Base-by-base conservation (phyloP, 139 green algal genomes). In the Coelastrella sp. region DNA sequence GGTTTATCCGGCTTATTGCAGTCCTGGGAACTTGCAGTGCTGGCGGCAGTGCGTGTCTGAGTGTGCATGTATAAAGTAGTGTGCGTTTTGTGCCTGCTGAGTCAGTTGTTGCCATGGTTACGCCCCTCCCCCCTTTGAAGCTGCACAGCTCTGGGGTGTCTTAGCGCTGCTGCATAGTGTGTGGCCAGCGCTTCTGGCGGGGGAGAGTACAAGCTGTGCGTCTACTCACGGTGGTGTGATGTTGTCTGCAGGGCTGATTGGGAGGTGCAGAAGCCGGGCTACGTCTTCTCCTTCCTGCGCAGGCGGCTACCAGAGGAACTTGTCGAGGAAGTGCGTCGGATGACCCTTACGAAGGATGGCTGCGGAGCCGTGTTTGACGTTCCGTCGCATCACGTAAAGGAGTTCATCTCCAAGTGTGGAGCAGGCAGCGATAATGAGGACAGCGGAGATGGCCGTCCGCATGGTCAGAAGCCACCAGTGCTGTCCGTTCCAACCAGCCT, bases 361-460 rank as follows among this genome's bases (percentile, higher is more conserved):
- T 94, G 91, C 74, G 96, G 97, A 6, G 97, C 97, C 5, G 95
- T 99, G 3, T 99, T 99, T 87, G 97, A 99, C 85, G 97, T 99
- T n/a, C 96, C 97, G 73, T 74, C 90, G 20, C 91, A 92, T 58
- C 84, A 94, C 47, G 93, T 90, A 0, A 65, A 95, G 66, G 80
- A 91, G 16, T 96, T 98, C 87, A 81, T 98, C 23, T 77, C 84
- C 60, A 94, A 94, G 82, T 96, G 94, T 79, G 89, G 76, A 4
- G 80, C 83, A 13, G 59, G 17, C 7, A 65, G 60, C 3, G 54
- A 60, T 2, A 60, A 47, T 4, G 74, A 87, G 16, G 71, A 57
- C 5, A 84, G 68, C 17, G 79, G 65, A n/a, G 73, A 85, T 60
- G 90, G 75, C 13, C 13, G 78, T 65, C 75, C 91, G 4, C 81